Base-by-base conservation (phyloP, 257 asterid genomes). In the Pogostemon cablin region DNA sequence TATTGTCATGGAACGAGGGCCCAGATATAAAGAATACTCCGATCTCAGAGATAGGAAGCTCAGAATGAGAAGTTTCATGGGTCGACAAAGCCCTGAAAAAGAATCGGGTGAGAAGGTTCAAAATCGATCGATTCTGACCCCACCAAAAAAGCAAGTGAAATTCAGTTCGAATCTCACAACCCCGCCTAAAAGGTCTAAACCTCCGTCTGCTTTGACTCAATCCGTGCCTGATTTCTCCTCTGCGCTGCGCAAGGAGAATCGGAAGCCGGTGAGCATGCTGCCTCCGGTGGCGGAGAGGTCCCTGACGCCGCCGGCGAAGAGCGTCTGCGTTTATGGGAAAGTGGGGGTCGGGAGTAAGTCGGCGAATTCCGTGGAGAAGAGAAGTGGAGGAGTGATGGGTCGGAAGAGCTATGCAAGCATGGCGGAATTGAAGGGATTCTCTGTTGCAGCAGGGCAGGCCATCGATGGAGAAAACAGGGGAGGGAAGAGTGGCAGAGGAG, bases 161-260 rank as follows among this genome's bases (percentile, higher is more conserved):
- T 88, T 88, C 76, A 74, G 34, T 74, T 68, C 86, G 8, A 83
- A 52, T 81, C 67, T 90, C 8, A 39, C 52, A 0, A 82, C 96
- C 0, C 96, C 96, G 7, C 87, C 92, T 0, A 83, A 50, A 71
- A 79, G 88, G 83, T 11, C 87, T 1, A 88, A 64, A 63, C 75
- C 77, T 55, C 39, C 85, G 11, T 85, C 95, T 7, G 78, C 77
- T 62, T 48, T 91, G 80, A 62, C 96, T 2, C 98, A 92, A 25
- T 92, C 99, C 0, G 96, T 91, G 62, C 98, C 98, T 32, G 96
- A 93, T 67, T 91, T 93, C 80, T 84, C 96, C 6, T 81, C 92
- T 1, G 89, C 83, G 1, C 49, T 89, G 79, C 70, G 97, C 78
- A 93, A 93, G 75, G 99, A 91, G 84, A 93, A 93, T 43, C 83